phyloP scores from a whole-genome alignment of 106 monocot genomes.

The Dioscorea dumetorum region DNA sequence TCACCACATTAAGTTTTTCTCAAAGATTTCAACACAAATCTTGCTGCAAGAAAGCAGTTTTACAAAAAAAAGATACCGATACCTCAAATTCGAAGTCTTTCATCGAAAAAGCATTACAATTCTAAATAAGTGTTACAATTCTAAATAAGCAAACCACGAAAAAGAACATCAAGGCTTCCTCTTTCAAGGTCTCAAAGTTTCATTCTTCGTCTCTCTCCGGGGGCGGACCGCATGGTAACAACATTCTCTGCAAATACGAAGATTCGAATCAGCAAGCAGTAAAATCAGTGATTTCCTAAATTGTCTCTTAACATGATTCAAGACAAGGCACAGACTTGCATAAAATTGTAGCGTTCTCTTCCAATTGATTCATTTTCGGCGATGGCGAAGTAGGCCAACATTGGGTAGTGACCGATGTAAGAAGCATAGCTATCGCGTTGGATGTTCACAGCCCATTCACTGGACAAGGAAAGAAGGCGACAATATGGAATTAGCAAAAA shows the following conservation, averaged over 20 bases:
- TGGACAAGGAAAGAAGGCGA: constrained; percentile 12
- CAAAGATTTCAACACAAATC: too few relatives aligned
- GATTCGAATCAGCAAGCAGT: neutral
- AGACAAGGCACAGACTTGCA: constrained; percentile 43
- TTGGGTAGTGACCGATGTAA: constrained; percentile 67
- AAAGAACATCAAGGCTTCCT: too few relatives aligned
- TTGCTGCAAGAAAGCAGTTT: too few relatives aligned
- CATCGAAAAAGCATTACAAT: too few relatives aligned
- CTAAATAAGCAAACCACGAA: too few relatives aligned
- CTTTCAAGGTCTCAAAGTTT: constrained; percentile 1
- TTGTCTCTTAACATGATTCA: neutral
- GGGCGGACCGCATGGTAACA: constrained; percentile 56
- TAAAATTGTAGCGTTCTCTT: constrained; percentile 83
- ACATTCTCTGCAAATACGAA: constrained; percentile 56
- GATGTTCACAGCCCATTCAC: constrained; percentile 85
- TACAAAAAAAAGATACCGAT: too few relatives aligned
- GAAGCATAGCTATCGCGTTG: constrained; percentile 84
- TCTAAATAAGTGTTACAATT: too few relatives aligned
- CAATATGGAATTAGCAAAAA: neutral
- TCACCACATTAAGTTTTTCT: too few relatives aligned
- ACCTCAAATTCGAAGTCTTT: too few relatives aligned
- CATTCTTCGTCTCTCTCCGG: constrained; percentile 65
- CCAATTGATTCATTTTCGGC: constrained; percentile 93
- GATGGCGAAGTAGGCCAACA: constrained; percentile 69
- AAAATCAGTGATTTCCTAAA: neutral